Evolutionary conservation across 2,329 filamentous ascomycete genomes (phyloP), one percentile per base, ranked within the genome.

Genomic region (Triangularia verruculosa): DNA sequence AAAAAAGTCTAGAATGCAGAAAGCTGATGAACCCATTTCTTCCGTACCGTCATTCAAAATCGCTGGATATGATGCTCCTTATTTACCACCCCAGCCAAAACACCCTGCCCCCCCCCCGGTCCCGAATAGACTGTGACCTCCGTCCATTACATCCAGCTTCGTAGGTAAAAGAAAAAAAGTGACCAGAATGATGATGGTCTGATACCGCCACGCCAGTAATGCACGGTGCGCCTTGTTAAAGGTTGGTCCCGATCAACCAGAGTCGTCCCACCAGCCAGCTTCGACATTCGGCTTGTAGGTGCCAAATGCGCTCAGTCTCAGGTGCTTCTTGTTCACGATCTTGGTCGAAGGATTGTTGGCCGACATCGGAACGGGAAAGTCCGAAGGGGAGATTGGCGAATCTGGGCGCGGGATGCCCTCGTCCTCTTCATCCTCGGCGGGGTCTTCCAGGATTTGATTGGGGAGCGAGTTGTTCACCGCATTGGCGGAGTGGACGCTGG

Each of bases 251-350:
- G 15, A n/a, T 70, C 57, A 72, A 4, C 70, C 71, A 54, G 70
- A 68, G 52, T 73, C 67, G 4, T 66, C 68, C 72, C 71, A 74
- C 70, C 70, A 72, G 6, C 70, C 69, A 1, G 66, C 67, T 57
- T 72, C 73, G 51, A 71, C 63, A 25, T 68, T 66, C 3, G 69
- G 66, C 25, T 68, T 68, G 53, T 66, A 67, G 17, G 64, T 66
- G 1, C 75, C 75, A n/a, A 77, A 75, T 1, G 75, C 75, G 52
- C 75, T 77, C 66, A 77, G 70, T 53, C 75, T 69, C 15, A 75
- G 71, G 15, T 72, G 72, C 63, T 74, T 74, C 65, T 74, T 77
- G n/a, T 71, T 69, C 2, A 51, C 39, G 22, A 59, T 59, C 28
- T 70, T 72, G 56, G 72, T 69, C 20, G 71, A 64, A 5, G 39